Conservation (phyloP, 2,329 filamentous ascomycete genomes). For the Cryphonectria parasitica region DNA sequence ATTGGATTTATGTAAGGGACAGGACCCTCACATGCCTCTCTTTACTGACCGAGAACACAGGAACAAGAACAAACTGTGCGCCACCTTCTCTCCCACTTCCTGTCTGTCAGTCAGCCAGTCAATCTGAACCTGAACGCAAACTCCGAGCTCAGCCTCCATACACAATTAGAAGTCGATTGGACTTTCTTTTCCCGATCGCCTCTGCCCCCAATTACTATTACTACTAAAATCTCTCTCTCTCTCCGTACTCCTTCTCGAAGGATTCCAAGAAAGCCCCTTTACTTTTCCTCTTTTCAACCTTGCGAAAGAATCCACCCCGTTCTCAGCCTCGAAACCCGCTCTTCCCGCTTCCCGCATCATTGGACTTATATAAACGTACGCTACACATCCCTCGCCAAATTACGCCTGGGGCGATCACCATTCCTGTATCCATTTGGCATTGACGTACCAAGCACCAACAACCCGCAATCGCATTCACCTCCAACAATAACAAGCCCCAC, state of each 20-base stretch:
- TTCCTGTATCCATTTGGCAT: neutral
- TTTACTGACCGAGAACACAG: neutral
- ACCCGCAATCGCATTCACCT: neutral
- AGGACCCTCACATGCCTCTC: neutral
- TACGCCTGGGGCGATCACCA: constrained; percentile 2
- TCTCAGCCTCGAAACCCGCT: neutral
- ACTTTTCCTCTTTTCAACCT: neutral
- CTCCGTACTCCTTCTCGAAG: neutral
- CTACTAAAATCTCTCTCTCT: neutral
- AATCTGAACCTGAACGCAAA: neutral
- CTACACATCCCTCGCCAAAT: constrained; percentile 5
- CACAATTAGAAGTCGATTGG: neutral
- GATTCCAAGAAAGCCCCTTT: neutral
- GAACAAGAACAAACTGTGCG: neutral
- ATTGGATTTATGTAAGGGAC: constrained; percentile 7
- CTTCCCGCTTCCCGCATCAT: neutral
- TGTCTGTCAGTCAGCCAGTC: too few relatives aligned
- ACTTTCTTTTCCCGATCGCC: neutral
- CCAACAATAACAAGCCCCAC: neutral
- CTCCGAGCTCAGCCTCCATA: neutral
- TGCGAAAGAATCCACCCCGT: neutral
- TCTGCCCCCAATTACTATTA: neutral
- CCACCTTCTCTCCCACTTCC: neutral
- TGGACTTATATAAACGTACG: neutral
- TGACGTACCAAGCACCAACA: neutral